Evolutionary conservation across 805 yeast genomes (phyloP), one percentile per base, ranked within the genome.

Genomic region (Tetrapisispora nanseiensis): DNA sequence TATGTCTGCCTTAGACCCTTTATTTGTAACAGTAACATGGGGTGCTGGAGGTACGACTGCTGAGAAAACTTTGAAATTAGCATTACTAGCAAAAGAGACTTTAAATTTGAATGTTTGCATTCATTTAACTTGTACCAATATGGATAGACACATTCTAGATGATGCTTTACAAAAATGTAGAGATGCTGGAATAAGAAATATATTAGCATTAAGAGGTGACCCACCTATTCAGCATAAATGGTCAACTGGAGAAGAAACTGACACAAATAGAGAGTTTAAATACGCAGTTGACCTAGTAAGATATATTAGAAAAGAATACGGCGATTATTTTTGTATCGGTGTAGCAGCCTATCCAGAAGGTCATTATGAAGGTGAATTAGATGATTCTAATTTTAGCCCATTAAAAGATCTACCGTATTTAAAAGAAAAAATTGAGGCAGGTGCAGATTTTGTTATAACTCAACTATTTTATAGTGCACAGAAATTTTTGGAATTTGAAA

Each of bases 301-400:
- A 50, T 89, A 90, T 59, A 89, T 92, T 51, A 77, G 75, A 51
- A 50, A 69, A 41, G 61, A 76, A 37, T 70, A 89, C 57, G 92
- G 86, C 3, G 84, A 84, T 56, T 82, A 79, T 52, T 90, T 90
- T 65, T 84, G 95, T 57, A 70, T 90, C 42, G 98, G 98, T 46
- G 98, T 90, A 13, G 98, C 98, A 2, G 97, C 94, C 1, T 90
- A 90, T 61, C 96, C 98, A 8, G 98, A 90, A 59, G 98, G 98
- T 16, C 97, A 90, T 63, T 87, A 86, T 28, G 95, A 89, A 51
- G 90, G 94, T 12, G 61, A 56, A 37, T 72, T 86, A 1, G 85
- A 80, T 51, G 71, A 66, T 36, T 63, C 76, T 8, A 71, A 70
- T 28, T 95, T 87, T 59, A 74, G 77, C 52, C 78, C 81, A 1